phyloP scores from a whole-genome alignment of 495 filamentous ascomycete genomes.

The Cairneyella variabilis region DNA sequence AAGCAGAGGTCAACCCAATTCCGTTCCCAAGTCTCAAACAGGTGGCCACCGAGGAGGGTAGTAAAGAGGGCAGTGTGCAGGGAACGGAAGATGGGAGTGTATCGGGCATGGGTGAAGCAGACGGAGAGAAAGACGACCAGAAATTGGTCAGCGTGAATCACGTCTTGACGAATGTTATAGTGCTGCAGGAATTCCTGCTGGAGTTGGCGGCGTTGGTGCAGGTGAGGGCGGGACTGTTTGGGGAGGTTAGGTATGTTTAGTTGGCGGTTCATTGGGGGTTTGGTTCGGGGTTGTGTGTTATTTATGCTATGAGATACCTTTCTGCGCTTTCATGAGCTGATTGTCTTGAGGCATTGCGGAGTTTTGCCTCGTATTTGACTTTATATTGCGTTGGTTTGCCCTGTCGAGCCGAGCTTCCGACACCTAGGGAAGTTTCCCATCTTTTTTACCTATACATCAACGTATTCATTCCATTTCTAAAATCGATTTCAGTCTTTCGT shows the following conservation, averaged over 20 bases:
- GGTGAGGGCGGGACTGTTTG: constrained; percentile 79
- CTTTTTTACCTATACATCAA: too few species aligned
- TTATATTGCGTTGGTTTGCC: too few species aligned
- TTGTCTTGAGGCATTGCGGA: background rate
- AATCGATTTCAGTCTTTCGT: too few species aligned
- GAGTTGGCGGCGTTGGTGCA: constrained; percentile 87
- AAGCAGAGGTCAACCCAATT: constrained; percentile 21
- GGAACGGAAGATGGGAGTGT: constrained; percentile 37
- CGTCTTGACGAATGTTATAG: constrained; percentile 74
- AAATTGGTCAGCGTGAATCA: constrained; percentile 72
- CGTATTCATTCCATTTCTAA: too few species aligned
- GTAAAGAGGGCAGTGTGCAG: constrained; percentile 29
- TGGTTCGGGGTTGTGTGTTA: too few species aligned
- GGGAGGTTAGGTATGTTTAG: constrained; percentile 70
- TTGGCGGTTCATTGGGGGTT: too few species aligned
- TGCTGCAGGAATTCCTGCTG: constrained; percentile 80
- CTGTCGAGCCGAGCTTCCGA: too few species aligned
- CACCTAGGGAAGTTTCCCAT: too few species aligned
- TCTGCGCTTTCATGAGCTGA: too few species aligned
- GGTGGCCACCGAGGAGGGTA: constrained; percentile 29
- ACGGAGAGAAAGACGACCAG: constrained; percentile 14
- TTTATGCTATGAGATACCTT: background rate
- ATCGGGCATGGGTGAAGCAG: constrained; percentile 25
- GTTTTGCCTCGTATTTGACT: background rate
- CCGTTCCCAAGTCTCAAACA: constrained; percentile 25